Conservation (phyloP, 1,284 basidiomycete species). For the Mycosarcoma maydis region DNA sequence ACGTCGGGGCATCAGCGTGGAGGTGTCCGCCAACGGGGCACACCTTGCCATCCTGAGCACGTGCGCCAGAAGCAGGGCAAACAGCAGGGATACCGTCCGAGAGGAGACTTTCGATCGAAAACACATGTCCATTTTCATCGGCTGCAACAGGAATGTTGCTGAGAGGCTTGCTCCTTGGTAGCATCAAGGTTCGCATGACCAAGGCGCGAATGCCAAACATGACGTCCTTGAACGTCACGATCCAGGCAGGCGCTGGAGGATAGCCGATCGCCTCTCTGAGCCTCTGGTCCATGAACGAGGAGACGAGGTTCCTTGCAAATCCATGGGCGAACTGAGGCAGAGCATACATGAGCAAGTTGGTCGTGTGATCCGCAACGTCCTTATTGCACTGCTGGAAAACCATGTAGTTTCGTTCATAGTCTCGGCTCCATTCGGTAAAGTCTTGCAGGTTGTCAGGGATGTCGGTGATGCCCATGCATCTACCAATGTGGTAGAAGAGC, state of each 20-base stretch:
- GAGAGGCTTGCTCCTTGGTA: slow-evolving; percentile 21
- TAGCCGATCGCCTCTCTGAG: slow-evolving; percentile 37
- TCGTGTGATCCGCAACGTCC: slow-evolving; percentile 43
- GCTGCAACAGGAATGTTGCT: slow-evolving; percentile 24
- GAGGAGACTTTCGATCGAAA: slow-evolving; percentile 27
- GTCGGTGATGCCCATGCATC: slow-evolving; percentile 41
- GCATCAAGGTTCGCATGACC: slow-evolving; percentile 10
- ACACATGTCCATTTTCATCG: slow-evolving; percentile 21
- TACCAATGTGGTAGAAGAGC: slow-evolving; percentile 39
- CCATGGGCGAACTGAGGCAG: slow-evolving; percentile 18
- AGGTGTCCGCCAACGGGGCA: slow-evolving; percentile 45
- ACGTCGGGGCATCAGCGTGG: slow-evolving; percentile 1
- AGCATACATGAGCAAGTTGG: slow-evolving; percentile 30
- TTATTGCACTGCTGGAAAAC: slow-evolving; percentile 29
- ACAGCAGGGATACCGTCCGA: slow-evolving; percentile 27
- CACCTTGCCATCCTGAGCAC: slow-evolving; percentile 25
- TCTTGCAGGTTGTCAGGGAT: slow-evolving; percentile 34
- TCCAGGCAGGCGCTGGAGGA: slow-evolving; percentile 10
- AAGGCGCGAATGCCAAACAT: slow-evolving; percentile 8
- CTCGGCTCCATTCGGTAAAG: slow-evolving; percentile 26
- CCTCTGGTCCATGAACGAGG: slow-evolving; percentile 36
- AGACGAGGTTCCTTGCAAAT: slow-evolving; percentile 24
- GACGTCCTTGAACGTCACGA: slow-evolving; percentile 19
- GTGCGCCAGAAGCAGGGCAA: slow-evolving; percentile 42
- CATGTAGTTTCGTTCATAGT: slow-evolving; percentile 40